Evolutionary conservation across 2,329 filamentous ascomycete species (phyloP).

Genomic region (Neonectria magnoliae): DNA sequence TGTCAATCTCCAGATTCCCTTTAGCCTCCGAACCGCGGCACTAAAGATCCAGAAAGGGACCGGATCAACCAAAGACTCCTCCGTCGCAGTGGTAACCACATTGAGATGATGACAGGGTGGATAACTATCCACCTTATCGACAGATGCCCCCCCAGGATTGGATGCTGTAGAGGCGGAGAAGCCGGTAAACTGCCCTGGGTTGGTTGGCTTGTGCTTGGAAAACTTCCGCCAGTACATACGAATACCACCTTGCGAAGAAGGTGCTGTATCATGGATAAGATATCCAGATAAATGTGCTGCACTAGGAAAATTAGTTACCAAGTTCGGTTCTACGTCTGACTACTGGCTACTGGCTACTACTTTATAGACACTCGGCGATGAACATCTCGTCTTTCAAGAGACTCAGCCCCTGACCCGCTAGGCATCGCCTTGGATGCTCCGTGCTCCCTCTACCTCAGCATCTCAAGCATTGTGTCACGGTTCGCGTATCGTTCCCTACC

Average conservation of each 20-base stretch:
- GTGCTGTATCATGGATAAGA: background rate
- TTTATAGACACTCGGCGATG: background rate
- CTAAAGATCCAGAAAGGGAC: background rate
- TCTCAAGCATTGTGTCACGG: background rate
- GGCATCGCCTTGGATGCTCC: background rate
- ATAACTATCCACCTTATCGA: background rate
- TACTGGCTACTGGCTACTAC: no score
- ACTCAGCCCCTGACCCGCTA: no score
- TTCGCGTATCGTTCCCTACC: constrained; percentile 28
- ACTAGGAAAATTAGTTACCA: background rate
- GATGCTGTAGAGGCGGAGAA: background rate
- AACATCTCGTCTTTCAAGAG: background rate
- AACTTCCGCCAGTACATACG: background rate
- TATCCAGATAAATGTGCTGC: no score
- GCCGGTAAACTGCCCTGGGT: background rate
- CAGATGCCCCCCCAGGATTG: background rate
- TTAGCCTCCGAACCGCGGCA: no score
- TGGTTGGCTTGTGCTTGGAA: background rate
- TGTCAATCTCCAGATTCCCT: background rate
- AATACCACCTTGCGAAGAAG: background rate
- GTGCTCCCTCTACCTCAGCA: background rate
- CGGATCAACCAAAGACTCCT: constrained; percentile 3
- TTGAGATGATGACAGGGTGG: constrained; percentile 1
- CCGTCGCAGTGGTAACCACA: constrained; percentile 20
- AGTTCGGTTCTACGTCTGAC: background rate